A percentile compares a stretch with the other conserved stretches of the same genome.
Evolutionary conservation across 1,284 basidiomycete genomes (phyloP).

Genomic region (Golubevia sp.): DNA sequence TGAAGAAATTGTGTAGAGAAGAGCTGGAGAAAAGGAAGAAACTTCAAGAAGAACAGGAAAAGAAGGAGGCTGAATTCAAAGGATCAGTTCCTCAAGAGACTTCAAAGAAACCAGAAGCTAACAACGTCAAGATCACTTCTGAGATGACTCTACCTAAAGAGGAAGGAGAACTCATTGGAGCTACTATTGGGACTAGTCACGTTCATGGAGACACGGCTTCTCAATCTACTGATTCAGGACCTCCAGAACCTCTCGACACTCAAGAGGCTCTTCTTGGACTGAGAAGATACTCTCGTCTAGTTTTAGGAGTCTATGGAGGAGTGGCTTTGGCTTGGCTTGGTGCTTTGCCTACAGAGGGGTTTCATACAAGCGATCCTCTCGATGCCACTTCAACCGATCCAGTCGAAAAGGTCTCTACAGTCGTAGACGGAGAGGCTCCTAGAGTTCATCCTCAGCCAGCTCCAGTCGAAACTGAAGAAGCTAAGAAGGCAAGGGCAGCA

Average conservation of each 20-base stretch:
- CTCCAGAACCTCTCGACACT: conserved; percentile 20
- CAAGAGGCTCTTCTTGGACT: conserved; percentile 33
- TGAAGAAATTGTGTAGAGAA: conserved; percentile 17
- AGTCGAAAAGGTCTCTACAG: no score
- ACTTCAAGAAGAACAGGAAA: conserved; percentile 19
- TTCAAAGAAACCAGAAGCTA: not conserved
- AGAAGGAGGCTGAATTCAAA: conserved; percentile 9
- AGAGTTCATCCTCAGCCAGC: no score
- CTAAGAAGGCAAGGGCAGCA: not conserved
- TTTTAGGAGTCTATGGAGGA: conserved; percentile 48
- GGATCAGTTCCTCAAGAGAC: conserved; percentile 4
- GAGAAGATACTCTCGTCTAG: conserved; percentile 40
- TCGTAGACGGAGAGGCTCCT: no score
- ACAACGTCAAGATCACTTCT: conserved; percentile 33
- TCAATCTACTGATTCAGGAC: not conserved
- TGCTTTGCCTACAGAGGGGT: conserved; percentile 15
- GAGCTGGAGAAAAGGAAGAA: conserved; percentile 8
- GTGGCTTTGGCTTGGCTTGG: conserved; percentile 43
- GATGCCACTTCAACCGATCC: no score
- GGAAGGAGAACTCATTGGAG: conserved; percentile 40
- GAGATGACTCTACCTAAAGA: conserved; percentile 22
- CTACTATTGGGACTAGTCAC: conserved; percentile 30
- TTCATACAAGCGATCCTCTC: no score
- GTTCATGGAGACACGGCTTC: not conserved
- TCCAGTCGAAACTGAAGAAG: not conserved